A percentile compares a stretch with the other conserved stretches of the same genome.
phyloP scores from a whole-genome alignment of 768 basidiomycete species.

The Steccherinum ochraceum region DNA sequence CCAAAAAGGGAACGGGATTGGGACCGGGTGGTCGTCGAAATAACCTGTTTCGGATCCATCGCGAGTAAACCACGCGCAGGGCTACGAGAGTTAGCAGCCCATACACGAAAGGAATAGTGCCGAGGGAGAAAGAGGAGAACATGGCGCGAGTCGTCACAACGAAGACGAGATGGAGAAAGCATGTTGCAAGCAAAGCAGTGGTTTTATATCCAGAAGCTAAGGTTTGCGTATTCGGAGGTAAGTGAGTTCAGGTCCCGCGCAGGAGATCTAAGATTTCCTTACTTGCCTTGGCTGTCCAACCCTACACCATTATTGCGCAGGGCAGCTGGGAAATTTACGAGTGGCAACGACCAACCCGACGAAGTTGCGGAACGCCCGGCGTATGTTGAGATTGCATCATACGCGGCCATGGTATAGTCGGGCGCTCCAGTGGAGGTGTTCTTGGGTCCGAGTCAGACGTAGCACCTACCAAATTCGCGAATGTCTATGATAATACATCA shows the following conservation, averaged over 20 bases:
- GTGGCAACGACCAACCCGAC: neutral
- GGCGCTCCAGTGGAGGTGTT: too few species aligned
- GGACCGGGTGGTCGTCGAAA: constrained; percentile 24
- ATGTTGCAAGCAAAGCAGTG: neutral
- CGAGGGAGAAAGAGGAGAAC: neutral
- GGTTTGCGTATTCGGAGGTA: too few species aligned
- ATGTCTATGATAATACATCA: neutral
- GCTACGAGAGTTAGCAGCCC: neutral
- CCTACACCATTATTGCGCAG: neutral
- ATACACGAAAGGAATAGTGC: neutral
- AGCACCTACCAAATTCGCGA: too few species aligned
- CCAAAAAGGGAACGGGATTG: constrained; percentile 22
- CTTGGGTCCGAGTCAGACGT: too few species aligned
- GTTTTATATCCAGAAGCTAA: neutral
- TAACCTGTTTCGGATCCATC: neutral
- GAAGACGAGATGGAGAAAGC: neutral
- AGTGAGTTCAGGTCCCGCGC: too few species aligned
- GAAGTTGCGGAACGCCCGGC: neutral
- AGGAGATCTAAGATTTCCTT: too few species aligned
- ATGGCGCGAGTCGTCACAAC: neutral
- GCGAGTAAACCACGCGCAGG: neutral
- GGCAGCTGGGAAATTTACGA: neutral
- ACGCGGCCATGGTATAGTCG: too few species aligned
- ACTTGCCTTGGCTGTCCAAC: too few species aligned
- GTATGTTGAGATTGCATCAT: too few species aligned